Evolutionary conservation across 352 stramenopile genomes (phyloP).

Genomic region (Pythium aphanidermatum): DNA sequence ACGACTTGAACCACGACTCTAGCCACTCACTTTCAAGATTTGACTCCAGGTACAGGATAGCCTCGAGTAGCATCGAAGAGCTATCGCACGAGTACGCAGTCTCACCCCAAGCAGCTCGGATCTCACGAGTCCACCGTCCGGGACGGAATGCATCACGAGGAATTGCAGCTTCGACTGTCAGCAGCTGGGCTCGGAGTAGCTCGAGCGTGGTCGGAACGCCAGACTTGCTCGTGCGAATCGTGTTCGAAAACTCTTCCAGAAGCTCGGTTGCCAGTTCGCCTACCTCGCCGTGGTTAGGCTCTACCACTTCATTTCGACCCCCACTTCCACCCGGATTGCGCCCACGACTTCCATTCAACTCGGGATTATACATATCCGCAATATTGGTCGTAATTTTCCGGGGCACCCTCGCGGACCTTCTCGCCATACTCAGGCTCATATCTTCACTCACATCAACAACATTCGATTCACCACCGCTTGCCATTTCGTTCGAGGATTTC

Average conservation of each 20-base stretch:
- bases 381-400: constrained; percentile 78
- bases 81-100: constrained; percentile 57
- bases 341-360: constrained; percentile 36
- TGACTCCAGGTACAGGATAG: constrained; percentile 65
- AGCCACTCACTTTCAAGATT: constrained; percentile 75
- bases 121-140: constrained; percentile 51
- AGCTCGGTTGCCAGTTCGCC: constrained; percentile 67
- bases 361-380: constrained; percentile 70
- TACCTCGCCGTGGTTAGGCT: constrained; percentile 65
- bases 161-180: constrained; percentile 67
- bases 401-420: constrained; percentile 57
- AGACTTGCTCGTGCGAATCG: constrained; percentile 40
- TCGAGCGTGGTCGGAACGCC: constrained; percentile 33
- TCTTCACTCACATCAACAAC: constrained; percentile 10
- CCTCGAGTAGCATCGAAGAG: constrained; percentile 44
- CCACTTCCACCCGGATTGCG: constrained; percentile 11
- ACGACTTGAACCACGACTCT: constrained; percentile 68
- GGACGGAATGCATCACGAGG: constrained; percentile 74
- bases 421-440: constrained; percentile 14
- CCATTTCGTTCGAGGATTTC: too few relatives aligned
- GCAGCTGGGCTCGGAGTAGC: constrained; percentile 57
- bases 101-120: constrained; percentile 74
- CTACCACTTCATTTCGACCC: constrained; percentile 19
- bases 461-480: not conserved
- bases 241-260: constrained; percentile 44